Conservation (phyloP, 2,329 filamentous ascomycete species). For the Ophiostoma australiae region DNA sequence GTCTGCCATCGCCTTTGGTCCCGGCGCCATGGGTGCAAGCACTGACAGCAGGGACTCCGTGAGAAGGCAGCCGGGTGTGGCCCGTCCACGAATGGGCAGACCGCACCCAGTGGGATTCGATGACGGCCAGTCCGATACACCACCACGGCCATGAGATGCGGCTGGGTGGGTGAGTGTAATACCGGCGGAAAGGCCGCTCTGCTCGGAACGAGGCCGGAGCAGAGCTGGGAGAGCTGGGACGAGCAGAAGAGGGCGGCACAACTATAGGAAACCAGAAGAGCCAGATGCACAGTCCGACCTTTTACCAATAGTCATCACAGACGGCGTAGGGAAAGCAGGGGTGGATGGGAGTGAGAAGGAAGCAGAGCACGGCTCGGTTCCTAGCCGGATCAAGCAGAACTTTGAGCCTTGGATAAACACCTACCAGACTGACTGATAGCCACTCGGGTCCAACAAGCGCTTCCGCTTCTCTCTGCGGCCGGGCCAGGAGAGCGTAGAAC, state of each 20-base stretch:
- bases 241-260: constrained; percentile 17
- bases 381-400: neutral
- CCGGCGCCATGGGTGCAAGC: constrained; percentile 51
- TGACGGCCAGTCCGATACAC: constrained; percentile 22
- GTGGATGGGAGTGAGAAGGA: neutral
- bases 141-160: constrained; percentile 19
- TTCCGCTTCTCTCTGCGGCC: neutral
- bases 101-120: neutral
- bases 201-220: neutral
- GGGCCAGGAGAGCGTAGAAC: neutral
- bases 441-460: neutral
- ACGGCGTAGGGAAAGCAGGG: constrained; percentile 29
- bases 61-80: constrained; percentile 20
- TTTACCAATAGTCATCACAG: constrained; percentile 47
- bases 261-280: constrained; percentile 37
- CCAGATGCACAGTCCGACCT: constrained; percentile 39
- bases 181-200: neutral
- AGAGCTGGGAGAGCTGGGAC: constrained; percentile 17
- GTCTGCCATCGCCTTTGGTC: constrained; percentile 59
- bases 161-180: constrained; percentile 11
- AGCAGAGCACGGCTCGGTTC: neutral
- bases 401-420: neutral
- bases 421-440: neutral
- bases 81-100: neutral
- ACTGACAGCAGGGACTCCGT: constrained; percentile 22